These are phyloP conservation scores for Acacia acuminata DNA, from an alignment of 306 rosid species.

Conservation along the genomic window DNA sequence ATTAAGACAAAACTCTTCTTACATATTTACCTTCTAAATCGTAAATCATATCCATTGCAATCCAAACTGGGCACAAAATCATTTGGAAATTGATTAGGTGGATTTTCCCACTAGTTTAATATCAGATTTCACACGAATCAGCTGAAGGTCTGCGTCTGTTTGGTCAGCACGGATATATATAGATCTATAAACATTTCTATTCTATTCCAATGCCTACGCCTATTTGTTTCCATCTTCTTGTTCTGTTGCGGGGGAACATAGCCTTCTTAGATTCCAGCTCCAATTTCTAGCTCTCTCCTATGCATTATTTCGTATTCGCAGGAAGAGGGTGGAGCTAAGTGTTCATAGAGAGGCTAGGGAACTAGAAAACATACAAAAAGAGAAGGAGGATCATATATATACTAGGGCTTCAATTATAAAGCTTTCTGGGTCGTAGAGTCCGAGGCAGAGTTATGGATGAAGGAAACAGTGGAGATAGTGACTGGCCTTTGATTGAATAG, in stretches of 20 bases:
- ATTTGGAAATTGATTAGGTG: constrained; percentile 22
- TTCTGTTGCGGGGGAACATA: constrained; percentile 35
- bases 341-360: not conserved
- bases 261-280: constrained; percentile 40
- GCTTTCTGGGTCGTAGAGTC: not conserved
- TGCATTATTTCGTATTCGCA: constrained; percentile 31
- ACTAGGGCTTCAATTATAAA: not conserved
- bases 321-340: constrained; percentile 5
- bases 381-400: not conserved
- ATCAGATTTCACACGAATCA: constrained; percentile 40
- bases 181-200: not conserved
- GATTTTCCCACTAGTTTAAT: not conserved
- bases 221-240: constrained; percentile 47
- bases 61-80: no score
- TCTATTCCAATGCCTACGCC: constrained; percentile 27
- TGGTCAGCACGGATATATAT: not conserved
- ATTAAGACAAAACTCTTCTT: no score
- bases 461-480: constrained; percentile 22
- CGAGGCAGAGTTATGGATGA: constrained; percentile 14
- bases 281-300: constrained; percentile 11
- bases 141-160: constrained; percentile 18
- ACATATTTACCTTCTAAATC: fast-evolving
- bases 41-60: no score
- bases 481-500: constrained; percentile 24
- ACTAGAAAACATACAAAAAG: constrained; percentile 33